Conservation (phyloP, 1,284 basidiomycete genomes). For the Microbotryum violaceum region DNA sequence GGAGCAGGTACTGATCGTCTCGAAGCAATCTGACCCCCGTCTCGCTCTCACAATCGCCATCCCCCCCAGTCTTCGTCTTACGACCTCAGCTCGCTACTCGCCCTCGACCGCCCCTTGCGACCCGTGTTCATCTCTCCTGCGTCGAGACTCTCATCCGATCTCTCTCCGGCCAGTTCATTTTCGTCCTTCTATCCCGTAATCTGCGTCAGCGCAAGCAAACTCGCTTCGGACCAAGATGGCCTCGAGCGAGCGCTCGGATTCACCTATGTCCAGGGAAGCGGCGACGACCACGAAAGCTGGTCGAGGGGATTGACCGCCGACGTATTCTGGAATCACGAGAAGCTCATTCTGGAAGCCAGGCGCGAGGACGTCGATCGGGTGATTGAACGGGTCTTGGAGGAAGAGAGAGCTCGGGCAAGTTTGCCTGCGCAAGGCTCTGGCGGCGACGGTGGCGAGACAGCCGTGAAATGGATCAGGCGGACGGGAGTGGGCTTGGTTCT, state of each 20-base stretch:
- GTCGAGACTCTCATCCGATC: conserved; percentile 38
- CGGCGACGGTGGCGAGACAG: neutral
- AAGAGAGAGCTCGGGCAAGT: conserved; percentile 34
- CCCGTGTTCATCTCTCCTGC: conserved; percentile 63
- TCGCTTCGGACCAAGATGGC: conserved; percentile 48
- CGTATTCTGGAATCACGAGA: conserved; percentile 60
- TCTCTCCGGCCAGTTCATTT: conserved; percentile 1
- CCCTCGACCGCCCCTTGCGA: conserved; percentile 50
- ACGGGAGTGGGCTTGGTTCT: too few relatives aligned
- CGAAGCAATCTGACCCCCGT: neutral
- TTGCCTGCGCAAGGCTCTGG: neutral
- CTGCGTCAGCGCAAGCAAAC: conserved; percentile 68
- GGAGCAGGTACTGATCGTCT: neutral
- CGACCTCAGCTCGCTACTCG: conserved; percentile 33
- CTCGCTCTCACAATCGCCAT: neutral
- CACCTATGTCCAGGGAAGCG: conserved; percentile 77
- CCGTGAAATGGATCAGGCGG: too few relatives aligned
- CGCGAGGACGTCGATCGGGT: conserved; percentile 50
- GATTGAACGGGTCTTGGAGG: conserved; percentile 44
- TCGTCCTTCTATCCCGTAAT: conserved; percentile 56
- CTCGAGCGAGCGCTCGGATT: conserved; percentile 58
- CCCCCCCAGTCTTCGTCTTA: conserved; percentile 30
- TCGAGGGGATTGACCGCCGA: conserved; percentile 61
- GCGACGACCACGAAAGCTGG: conserved; percentile 40
- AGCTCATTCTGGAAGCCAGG: conserved; percentile 47